phyloP scores from a whole-genome alignment of 805 yeast species.

The Blastobotrys attinorum region DNA sequence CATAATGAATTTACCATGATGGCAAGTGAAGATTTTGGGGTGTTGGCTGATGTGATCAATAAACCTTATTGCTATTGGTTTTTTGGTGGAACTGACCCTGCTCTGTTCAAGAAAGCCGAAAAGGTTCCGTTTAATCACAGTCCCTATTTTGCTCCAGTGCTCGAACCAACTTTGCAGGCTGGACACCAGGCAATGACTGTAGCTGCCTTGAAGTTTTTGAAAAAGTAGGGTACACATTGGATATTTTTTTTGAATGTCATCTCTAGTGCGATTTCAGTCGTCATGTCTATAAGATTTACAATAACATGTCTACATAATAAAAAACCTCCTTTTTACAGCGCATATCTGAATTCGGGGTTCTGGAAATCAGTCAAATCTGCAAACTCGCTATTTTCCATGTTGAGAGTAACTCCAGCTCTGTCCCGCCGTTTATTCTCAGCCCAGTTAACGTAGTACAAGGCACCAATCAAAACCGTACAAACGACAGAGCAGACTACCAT shows the following conservation, averaged over 20 bases:
- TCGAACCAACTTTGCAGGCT: not conserved
- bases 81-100: not conserved
- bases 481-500: constrained; percentile 44
- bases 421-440: constrained; percentile 7
- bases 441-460: constrained; percentile 11
- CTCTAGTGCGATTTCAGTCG: too few species aligned
- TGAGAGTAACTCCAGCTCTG: not conserved
- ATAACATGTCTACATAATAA: too few species aligned
- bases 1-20: not conserved
- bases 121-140: not conserved
- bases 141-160: not conserved
- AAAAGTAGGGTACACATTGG: too few species aligned
- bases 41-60: not conserved
- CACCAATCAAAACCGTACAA: constrained; percentile 33
- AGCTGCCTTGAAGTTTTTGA: too few species aligned
- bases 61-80: not conserved
- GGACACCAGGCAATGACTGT: not conserved
- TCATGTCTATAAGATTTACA: too few species aligned
- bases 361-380: constrained; percentile 47
- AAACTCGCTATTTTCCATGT: constrained; percentile 10
- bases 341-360: constrained; percentile 35
- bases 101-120: not conserved
- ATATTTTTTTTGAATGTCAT: too few species aligned
- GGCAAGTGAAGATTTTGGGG: not conserved
- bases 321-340: constrained; percentile 3